Evolutionary conservation across 257 asterid genomes (phyloP).

Genomic region (Nicotiana benthamiana): DNA sequence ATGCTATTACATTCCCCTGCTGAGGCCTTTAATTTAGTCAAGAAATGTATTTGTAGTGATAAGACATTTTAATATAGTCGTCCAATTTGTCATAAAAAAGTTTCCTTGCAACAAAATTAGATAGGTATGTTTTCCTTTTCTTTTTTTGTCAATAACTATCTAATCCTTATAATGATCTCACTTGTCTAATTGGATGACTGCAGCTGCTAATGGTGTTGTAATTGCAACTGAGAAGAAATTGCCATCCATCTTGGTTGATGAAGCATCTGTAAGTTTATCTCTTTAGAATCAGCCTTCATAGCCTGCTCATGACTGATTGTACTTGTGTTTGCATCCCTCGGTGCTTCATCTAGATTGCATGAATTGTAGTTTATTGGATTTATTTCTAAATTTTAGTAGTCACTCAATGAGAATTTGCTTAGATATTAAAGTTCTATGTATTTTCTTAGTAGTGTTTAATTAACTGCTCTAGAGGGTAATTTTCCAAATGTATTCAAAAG

Average conservation of each 20-base stretch:
- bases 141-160: not conserved
- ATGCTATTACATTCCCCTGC: not conserved
- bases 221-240: slow-evolving; percentile 97
- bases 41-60: not conserved
- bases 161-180: not conserved
- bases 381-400: not conserved
- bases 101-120: not conserved
- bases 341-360: not conserved
- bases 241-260: slow-evolving; percentile 97
- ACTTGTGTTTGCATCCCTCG: not conserved
- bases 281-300: not conserved
- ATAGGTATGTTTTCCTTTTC: not conserved
- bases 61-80: not conserved
- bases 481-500: not conserved
- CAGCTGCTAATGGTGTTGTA: slow-evolving; percentile 99
- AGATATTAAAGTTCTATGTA: not conserved
- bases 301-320: not conserved
- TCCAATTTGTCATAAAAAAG: not conserved
- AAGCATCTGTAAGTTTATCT: slow-evolving; percentile 70
- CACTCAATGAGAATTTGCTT: not conserved
- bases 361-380: not conserved
- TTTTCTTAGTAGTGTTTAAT: not conserved
- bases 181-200: slow-evolving; percentile 16
- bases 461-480: not conserved
- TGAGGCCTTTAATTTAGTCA: not conserved